These are phyloP conservation scores for Spencermartinsiella ligniputridi DNA, from an alignment of 1,139 yeast species.

Conservation along the genomic window DNA sequence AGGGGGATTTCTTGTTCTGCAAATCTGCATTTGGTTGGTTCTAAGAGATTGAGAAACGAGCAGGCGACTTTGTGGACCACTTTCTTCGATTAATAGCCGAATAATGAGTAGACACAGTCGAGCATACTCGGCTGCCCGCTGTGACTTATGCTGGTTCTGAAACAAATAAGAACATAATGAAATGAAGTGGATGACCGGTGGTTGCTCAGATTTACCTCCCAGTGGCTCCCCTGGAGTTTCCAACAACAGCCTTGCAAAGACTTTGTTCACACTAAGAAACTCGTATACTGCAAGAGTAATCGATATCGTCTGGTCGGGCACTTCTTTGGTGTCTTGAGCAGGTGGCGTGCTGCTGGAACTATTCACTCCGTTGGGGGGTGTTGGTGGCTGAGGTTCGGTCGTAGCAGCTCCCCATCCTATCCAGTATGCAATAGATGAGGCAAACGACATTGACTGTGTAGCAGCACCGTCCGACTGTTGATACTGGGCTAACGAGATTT, in stretches of 20 bases:
- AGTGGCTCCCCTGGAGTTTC: constrained; percentile 21
- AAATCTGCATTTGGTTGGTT: constrained; percentile 21
- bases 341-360: not conserved
- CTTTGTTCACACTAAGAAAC: constrained; percentile 34
- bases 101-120: constrained; percentile 30
- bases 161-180: constrained; percentile 32
- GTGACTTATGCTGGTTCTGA: constrained; percentile 30
- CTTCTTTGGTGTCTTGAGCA: constrained; percentile 6
- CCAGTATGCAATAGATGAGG: constrained; percentile 16
- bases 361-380: not conserved
- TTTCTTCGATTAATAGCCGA: constrained; percentile 32
- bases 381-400: constrained; percentile 2
- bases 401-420: constrained; percentile 8
- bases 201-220: constrained; percentile 5
- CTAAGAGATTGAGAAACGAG: constrained; percentile 17
- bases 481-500: constrained; percentile 23
- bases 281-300: constrained; percentile 35
- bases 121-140: constrained; percentile 29
- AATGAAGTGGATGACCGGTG: constrained; percentile 28
- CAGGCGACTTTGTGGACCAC: constrained; percentile 20
- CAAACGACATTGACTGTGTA: constrained; percentile 5
- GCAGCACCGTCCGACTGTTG: constrained; percentile 1
- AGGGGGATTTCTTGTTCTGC: constrained; percentile 28
- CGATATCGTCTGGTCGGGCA: constrained; percentile 27
- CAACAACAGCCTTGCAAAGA: constrained; percentile 31